Conservation (phyloP, 1,284 basidiomycete species). For the Ustilago vetiveriae region DNA sequence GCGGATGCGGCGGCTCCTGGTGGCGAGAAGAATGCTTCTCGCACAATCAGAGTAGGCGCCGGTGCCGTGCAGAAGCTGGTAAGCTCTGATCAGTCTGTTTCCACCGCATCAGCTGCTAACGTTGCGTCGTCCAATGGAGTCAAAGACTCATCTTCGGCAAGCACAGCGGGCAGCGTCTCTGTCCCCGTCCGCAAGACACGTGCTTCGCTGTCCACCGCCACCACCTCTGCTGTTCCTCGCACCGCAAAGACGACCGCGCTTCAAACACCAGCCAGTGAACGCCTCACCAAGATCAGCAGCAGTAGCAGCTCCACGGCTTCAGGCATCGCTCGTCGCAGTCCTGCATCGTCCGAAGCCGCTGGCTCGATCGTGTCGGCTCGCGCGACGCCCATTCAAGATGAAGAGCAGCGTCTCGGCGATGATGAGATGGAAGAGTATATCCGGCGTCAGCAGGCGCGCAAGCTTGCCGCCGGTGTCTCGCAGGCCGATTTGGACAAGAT, state of each 20-base stretch:
- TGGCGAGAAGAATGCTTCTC: conserved; percentile 5
- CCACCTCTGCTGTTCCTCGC: conserved; percentile 7
- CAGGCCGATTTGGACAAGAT: conserved; percentile 88
- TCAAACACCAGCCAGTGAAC: conserved; percentile 22
- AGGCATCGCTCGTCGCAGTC: conserved; percentile 34
- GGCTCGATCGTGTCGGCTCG: conserved; percentile 20
- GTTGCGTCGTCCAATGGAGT: conserved; percentile 6
- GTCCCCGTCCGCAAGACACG: conserved; percentile 39
- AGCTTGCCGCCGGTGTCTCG: conserved; percentile 78
- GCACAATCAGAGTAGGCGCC: conserved; percentile 10
- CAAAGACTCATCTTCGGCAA: conserved; percentile 12
- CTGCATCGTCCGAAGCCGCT: conserved; percentile 27
- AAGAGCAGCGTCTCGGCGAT: conserved; percentile 90
- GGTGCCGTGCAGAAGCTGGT: no score
- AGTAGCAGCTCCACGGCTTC: conserved; percentile 10
- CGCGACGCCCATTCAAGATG: conserved; percentile 67
- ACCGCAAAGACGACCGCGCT: conserved; percentile 13
- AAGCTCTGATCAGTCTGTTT: no score
- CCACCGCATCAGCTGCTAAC: background rate
- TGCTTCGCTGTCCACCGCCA: conserved; percentile 38
- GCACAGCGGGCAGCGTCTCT: conserved; percentile 11
- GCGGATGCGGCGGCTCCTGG: conserved; percentile 1
- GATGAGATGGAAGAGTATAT: conserved; percentile 98
- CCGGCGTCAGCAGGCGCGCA: conserved; percentile 85
- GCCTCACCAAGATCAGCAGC: conserved; percentile 19